Evolutionary conservation across 1,139 yeast species (phyloP).

Genomic region (Candida pseudocylindracea): DNA sequence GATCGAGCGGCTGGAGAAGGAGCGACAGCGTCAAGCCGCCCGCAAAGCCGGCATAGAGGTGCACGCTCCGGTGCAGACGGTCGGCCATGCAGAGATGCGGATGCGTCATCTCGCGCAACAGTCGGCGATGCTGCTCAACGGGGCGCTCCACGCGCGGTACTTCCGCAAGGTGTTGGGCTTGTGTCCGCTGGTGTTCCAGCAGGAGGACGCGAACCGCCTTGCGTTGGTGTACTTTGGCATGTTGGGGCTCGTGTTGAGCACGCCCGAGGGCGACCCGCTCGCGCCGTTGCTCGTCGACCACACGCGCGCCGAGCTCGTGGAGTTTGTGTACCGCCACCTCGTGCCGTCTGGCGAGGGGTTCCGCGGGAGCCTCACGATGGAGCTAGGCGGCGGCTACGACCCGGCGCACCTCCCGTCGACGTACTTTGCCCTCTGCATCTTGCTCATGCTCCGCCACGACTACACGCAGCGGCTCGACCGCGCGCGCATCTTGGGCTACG

Average conservation of each 20-base stretch:
- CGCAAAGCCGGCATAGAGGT: constrained; percentile 60
- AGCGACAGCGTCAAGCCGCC: constrained; percentile 80
- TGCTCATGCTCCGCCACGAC: constrained; percentile 23
- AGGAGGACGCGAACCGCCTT: constrained; percentile 43
- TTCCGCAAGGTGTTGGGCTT: constrained; percentile 25
- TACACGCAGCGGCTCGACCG: constrained; percentile 16
- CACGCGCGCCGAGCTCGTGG: constrained; percentile 3
- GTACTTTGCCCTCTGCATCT: constrained; percentile 32
- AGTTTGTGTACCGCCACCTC: constrained; percentile 16
- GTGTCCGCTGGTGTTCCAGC: constrained; percentile 25
- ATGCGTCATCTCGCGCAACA: background rate
- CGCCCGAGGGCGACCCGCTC: constrained; percentile 6
- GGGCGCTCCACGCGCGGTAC: constrained; percentile 22
- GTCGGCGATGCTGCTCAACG: background rate
- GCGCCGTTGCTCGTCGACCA: constrained; percentile 13
- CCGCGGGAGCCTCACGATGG: constrained; percentile 27
- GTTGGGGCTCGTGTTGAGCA: constrained; percentile 20
- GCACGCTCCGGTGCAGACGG: constrained; percentile 8
- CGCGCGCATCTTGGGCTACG: constrained; percentile 22
- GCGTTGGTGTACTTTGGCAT: constrained; percentile 47
- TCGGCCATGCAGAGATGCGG: background rate
- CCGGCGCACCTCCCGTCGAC: constrained; percentile 48
- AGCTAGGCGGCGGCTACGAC: constrained; percentile 16
- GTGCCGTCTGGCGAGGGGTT: constrained; percentile 23
- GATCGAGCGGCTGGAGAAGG: constrained; percentile 72